A percentile compares a stretch with the other conserved stretches of the same genome.
Conservation (phyloP, 1,284 basidiomycete species). For the Pyrrhoderma lamaoense region DNA sequence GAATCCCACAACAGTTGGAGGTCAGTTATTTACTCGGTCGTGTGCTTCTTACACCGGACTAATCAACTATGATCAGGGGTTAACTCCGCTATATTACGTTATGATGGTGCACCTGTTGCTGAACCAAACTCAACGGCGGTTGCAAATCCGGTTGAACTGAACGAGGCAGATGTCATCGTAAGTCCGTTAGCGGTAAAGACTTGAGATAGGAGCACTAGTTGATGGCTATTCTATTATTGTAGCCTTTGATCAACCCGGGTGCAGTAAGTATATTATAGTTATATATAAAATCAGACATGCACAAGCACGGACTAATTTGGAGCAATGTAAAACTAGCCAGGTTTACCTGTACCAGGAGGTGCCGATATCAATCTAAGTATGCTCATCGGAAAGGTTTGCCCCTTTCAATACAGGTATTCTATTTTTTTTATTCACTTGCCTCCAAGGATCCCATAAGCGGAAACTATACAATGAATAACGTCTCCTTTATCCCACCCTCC, state of each 20-base stretch:
- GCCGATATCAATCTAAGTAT: conserved; percentile 31
- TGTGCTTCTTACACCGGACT: conserved; percentile 17
- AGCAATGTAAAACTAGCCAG: too few relatives aligned
- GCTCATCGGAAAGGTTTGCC: conserved; percentile 25
- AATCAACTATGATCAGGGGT: conserved; percentile 13
- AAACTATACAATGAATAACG: conserved; percentile 27
- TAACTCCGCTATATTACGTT: conserved; percentile 38
- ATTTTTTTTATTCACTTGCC: neutral
- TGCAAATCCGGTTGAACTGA: conserved; percentile 21
- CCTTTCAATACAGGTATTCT: neutral
- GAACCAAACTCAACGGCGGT: conserved; percentile 28
- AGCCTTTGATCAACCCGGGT: conserved; percentile 18
- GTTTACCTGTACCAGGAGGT: conserved; percentile 27
- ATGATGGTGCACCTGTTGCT: conserved; percentile 28
- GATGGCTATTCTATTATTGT: neutral
- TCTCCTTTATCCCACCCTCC: conserved; percentile 24
- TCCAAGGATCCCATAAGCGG: conserved; percentile 30
- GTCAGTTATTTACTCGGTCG: conserved; percentile 4
- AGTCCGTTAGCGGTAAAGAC: conserved; percentile 21
- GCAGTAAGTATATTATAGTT: conserved; percentile 14
- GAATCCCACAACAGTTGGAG: conserved; percentile 22
- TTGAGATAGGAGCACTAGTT: neutral
- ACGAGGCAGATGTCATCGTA: conserved; percentile 28
- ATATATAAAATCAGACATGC: neutral
- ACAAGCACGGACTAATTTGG: neutral